These are phyloP conservation scores for Gryganskiella cystojenkinii DNA, from an alignment of 192 early-diverging fungal genomes.

Conservation along the genomic window DNA sequence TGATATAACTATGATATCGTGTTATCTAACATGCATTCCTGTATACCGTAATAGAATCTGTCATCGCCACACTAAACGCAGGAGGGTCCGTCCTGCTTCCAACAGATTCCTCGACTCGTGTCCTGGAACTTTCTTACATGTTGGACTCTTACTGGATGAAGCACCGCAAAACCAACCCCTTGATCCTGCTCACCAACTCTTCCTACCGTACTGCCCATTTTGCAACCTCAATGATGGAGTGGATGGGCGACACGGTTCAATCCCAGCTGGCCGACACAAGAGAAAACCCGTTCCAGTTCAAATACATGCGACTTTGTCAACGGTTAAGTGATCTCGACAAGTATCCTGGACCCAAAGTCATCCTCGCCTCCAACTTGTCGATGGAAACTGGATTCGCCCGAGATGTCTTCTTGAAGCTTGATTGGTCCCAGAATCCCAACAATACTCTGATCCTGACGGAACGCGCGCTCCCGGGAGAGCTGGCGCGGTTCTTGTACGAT, in stretches of 20 bases:
- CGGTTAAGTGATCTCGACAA: constrained; percentile 74
- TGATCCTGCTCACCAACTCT: constrained; percentile 83
- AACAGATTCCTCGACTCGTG: constrained; percentile 87
- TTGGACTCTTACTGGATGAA: constrained; percentile 89
- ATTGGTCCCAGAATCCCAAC: constrained; percentile 31
- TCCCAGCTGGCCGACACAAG: constrained; percentile 75
- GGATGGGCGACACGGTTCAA: constrained; percentile 91
- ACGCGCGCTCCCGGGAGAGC: constrained; percentile 74
- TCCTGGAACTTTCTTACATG: constrained; percentile 90
- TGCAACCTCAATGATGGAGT: constrained; percentile 93
- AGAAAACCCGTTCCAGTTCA: constrained; percentile 92
- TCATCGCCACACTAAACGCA: constrained; percentile 66
- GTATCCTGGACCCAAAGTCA: constrained; percentile 80
- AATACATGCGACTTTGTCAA: constrained; percentile 76
- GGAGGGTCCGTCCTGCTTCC: constrained; percentile 90
- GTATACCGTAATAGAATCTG: constrained; percentile 63
- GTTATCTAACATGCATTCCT: too few species aligned
- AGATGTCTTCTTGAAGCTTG: constrained; percentile 83
- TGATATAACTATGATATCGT: not conserved
- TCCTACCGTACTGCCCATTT: constrained; percentile 80
- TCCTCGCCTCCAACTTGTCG: constrained; percentile 83
- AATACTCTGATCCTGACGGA: constrained; percentile 87
- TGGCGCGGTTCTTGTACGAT: constrained; percentile 73
- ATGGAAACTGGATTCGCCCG: constrained; percentile 86
- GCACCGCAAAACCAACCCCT: constrained; percentile 68